Conservation (phyloP, 495 filamentous ascomycete species). For the Articulospora tetracladia region DNA sequence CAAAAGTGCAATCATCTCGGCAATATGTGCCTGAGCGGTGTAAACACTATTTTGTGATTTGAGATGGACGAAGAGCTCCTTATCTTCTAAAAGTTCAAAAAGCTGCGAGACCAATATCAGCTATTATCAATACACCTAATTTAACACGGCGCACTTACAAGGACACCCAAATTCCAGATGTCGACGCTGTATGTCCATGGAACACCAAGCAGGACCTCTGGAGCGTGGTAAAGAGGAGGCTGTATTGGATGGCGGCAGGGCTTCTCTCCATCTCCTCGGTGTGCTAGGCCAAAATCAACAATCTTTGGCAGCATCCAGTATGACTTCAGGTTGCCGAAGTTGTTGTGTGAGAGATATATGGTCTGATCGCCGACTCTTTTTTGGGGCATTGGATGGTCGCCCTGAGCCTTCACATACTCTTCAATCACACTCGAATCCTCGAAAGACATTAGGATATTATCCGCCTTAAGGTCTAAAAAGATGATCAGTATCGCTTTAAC, state of each 20-base stretch:
- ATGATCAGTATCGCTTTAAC: constrained; percentile 3
- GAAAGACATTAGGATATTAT: constrained; percentile 43
- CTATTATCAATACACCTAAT: constrained; percentile 10
- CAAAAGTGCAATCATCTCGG: constrained; percentile 36
- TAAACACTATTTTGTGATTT: constrained; percentile 25
- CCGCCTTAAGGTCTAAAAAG: constrained; percentile 42
- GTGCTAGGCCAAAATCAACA: constrained; percentile 39
- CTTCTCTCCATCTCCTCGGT: constrained; percentile 32
- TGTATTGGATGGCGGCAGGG: constrained; percentile 38
- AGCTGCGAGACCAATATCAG: neutral
- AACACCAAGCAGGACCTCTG: constrained; percentile 34
- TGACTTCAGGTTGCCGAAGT: constrained; percentile 36
- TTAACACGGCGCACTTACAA: constrained; percentile 21
- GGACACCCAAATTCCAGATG: constrained; percentile 37
- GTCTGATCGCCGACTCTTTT: constrained; percentile 35
- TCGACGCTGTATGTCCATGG: constrained; percentile 37
- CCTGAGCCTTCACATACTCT: constrained; percentile 36
- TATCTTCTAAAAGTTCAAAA: constrained; percentile 25
- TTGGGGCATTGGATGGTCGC: constrained; percentile 36
- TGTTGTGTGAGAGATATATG: constrained; percentile 37
- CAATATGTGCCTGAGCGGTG: constrained; percentile 29
- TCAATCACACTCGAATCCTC: constrained; percentile 39
- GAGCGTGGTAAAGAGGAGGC: constrained; percentile 33
- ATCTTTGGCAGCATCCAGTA: constrained; percentile 34
- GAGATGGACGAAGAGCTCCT: constrained; percentile 29